Evolutionary conservation across 208 protist genomes (phyloP).

Genomic region (Porcisia hertigi): DNA sequence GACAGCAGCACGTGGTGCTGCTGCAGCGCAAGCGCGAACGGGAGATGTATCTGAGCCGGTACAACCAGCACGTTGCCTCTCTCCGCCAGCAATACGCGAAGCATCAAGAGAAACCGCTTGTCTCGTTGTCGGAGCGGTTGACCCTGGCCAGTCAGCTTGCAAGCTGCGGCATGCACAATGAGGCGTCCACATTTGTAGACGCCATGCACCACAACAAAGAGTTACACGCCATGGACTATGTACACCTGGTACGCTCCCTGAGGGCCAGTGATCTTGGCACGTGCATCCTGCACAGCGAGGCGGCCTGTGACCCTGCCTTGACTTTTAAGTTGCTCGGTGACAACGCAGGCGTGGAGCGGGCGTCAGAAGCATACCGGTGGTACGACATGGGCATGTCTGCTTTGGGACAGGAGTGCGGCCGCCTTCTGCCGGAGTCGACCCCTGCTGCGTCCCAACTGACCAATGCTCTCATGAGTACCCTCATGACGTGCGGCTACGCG

Average conservation of each 20-base stretch:
- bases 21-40: constrained; percentile 78
- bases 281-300: constrained; percentile 67
- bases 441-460: constrained; percentile 64
- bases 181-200: constrained; percentile 56
- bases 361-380: constrained; percentile 74
- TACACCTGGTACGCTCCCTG: constrained; percentile 48
- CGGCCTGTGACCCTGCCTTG: constrained; percentile 69
- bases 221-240: constrained; percentile 58
- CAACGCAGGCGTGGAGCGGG: constrained; percentile 71
- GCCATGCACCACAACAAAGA: constrained; percentile 44
- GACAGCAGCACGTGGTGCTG: constrained; percentile 74
- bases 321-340: constrained; percentile 83
- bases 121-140: constrained; percentile 22
- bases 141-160: constrained; percentile 46
- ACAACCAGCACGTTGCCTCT: constrained; percentile 16
- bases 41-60: constrained; percentile 20
- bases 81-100: constrained; percentile 16
- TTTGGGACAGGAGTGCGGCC: constrained; percentile 24
- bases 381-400: constrained; percentile 63
- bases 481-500: constrained; percentile 78
- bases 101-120: constrained; percentile 10
- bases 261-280: constrained; percentile 41
- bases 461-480: constrained; percentile 76
- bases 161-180: constrained; percentile 55
- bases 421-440: constrained; percentile 28